These are phyloP conservation scores for Elsinoe fawcettii DNA, from an alignment of 2,329 filamentous ascomycete genomes.

Conservation along the genomic window DNA sequence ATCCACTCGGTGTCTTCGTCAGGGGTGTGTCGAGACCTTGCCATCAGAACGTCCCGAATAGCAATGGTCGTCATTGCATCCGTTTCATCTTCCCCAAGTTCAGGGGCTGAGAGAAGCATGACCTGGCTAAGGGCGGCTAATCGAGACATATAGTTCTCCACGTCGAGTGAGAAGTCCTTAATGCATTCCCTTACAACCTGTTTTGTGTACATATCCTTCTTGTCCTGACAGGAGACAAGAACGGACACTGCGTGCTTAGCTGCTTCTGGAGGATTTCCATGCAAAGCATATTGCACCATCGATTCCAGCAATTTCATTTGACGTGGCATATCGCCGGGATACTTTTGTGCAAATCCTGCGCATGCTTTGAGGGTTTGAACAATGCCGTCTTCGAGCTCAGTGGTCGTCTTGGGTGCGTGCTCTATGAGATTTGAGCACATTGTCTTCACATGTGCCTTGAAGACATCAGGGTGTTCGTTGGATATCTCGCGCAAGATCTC, in stretches of 20 bases:
- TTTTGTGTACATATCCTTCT: slow-evolving; percentile 76
- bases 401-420: slow-evolving; percentile 63
- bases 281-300: slow-evolving; percentile 73
- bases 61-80: slow-evolving; percentile 73
- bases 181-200: slow-evolving; percentile 72
- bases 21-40: slow-evolving; percentile 49
- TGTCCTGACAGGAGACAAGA: slow-evolving; percentile 66
- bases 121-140: slow-evolving; percentile 66
- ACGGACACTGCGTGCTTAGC: slow-evolving; percentile 94
- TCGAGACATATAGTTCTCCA: slow-evolving; percentile 65
- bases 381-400: slow-evolving; percentile 62
- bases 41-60: slow-evolving; percentile 64
- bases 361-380: slow-evolving; percentile 91
- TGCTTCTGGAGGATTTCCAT: slow-evolving; percentile 70
- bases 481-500: slow-evolving; percentile 90
- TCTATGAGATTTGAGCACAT: slow-evolving; percentile 79
- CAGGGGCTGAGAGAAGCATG: slow-evolving; percentile 63
- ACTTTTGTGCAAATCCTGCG: slow-evolving; percentile 80
- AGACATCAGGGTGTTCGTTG: slow-evolving; percentile 75
- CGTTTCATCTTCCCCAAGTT: slow-evolving; percentile 60
- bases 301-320: slow-evolving; percentile 75
- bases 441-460: slow-evolving; percentile 86
- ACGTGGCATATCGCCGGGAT: slow-evolving; percentile 72
- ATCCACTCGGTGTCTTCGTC: slow-evolving; percentile 39
- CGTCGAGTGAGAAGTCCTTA: slow-evolving; percentile 64